Evolutionary conservation across 768 basidiomycete species (phyloP).

Genomic region (Tricholomella constricta): DNA sequence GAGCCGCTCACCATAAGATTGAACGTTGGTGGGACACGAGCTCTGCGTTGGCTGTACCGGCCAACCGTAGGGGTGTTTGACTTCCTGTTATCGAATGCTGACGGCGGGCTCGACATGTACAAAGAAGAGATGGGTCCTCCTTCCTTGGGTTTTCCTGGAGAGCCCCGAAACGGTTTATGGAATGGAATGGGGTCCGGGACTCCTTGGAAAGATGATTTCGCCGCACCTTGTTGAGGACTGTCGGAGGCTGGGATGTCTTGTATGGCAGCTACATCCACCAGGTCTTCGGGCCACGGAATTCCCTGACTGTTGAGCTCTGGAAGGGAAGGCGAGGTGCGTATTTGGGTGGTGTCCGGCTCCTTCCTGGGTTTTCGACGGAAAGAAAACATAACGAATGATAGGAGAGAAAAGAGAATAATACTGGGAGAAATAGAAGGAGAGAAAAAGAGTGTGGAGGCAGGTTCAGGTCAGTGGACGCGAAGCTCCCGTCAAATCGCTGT

Average conservation of each 20-base stretch:
- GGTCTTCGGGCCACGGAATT: slow-evolving; percentile 83
- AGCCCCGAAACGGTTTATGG: slow-evolving; percentile 78
- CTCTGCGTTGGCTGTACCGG: slow-evolving; percentile 64
- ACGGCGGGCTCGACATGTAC: slow-evolving; percentile 66
- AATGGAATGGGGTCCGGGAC: slow-evolving; percentile 65
- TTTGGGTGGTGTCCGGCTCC: slow-evolving; percentile 44
- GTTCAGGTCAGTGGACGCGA: slow-evolving; percentile 9
- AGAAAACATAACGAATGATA: slow-evolving; percentile 60
- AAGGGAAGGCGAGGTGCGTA: slow-evolving; percentile 79
- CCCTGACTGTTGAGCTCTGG: slow-evolving; percentile 75
- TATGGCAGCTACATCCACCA: slow-evolving; percentile 73
- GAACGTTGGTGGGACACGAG: slow-evolving; percentile 73
- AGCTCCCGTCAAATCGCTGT: slow-evolving; percentile 4
- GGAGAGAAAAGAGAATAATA: slow-evolving; percentile 16
- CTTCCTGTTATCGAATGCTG: slow-evolving; percentile 63
- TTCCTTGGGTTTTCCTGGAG: slow-evolving; percentile 46
- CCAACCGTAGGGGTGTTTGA: slow-evolving; percentile 38
- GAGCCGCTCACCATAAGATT: slow-evolving; percentile 71
- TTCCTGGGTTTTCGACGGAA: slow-evolving; percentile 71
- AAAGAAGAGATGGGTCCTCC: slow-evolving; percentile 64
- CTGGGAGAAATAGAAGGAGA: slow-evolving; percentile 20
- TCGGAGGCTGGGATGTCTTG: slow-evolving; percentile 46
- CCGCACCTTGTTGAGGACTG: slow-evolving; percentile 61
- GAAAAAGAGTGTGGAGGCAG: slow-evolving; percentile 20
- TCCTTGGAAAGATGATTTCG: slow-evolving; percentile 64